phyloP scores from a whole-genome alignment of 805 yeast genomes.

The Yarrowia phangngaensis region DNA sequence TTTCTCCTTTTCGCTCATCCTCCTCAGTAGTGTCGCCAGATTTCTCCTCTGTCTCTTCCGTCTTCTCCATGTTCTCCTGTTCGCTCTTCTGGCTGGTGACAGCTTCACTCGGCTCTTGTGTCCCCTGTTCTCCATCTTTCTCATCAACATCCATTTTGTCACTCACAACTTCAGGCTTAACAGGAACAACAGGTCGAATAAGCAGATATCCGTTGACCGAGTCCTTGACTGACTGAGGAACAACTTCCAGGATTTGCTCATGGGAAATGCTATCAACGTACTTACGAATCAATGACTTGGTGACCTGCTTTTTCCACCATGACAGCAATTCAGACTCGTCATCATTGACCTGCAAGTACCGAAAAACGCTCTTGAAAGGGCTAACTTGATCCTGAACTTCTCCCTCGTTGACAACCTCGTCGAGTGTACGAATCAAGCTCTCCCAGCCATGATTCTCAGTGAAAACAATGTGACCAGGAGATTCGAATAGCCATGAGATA shows the following conservation, averaged over 20 bases:
- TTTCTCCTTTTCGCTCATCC: too few relatives aligned
- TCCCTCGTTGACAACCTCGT: slow-evolving; percentile 1
- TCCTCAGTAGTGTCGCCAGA: too few relatives aligned
- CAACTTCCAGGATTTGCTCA: slow-evolving; percentile 3
- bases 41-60: too few relatives aligned
- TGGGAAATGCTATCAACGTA: slow-evolving; percentile 3
- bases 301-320: slow-evolving; percentile 28
- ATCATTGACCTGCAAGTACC: slow-evolving; percentile 1
- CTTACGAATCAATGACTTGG: slow-evolving; percentile 12
- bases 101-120: too few relatives aligned
- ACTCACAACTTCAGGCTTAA: too few relatives aligned
- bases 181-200: slow-evolving; percentile 4
- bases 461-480: slow-evolving; percentile 33
- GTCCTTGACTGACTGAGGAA: neutral
- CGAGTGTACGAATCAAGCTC: slow-evolving; percentile 27
- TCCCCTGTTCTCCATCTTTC: too few relatives aligned
- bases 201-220: neutral
- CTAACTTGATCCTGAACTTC: slow-evolving; percentile 6
- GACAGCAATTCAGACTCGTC: slow-evolving; percentile 17
- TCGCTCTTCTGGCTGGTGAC: too few relatives aligned
- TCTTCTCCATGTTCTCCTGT: too few relatives aligned
- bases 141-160: too few relatives aligned
- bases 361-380: slow-evolving; percentile 9
- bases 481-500: slow-evolving; percentile 41
- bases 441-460: slow-evolving; percentile 40